Conservation (phyloP, 371 early-diverging fungal species). For the Gilbertella persicaria region DNA sequence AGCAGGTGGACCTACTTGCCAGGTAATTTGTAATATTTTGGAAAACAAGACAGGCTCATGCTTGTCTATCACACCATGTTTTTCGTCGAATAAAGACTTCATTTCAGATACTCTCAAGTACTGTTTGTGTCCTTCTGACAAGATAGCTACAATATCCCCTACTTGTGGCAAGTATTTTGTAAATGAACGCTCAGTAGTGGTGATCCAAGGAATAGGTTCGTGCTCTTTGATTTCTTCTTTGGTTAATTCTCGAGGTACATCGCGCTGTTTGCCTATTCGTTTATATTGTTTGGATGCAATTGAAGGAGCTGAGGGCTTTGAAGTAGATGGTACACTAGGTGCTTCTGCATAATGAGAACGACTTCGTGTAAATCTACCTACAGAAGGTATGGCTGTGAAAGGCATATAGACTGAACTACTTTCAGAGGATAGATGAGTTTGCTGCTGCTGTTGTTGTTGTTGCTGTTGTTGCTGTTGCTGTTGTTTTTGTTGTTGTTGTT, state of each 20-base stretch:
- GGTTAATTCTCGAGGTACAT: constrained; percentile 27
- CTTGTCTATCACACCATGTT: constrained; percentile 45
- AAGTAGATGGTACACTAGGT: neutral
- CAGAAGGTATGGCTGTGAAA: neutral
- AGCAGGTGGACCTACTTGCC: constrained; percentile 74
- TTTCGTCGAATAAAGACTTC: constrained; percentile 52
- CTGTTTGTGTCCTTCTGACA: constrained; percentile 66
- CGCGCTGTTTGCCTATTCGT: constrained; percentile 23
- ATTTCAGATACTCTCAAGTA: constrained; percentile 59
- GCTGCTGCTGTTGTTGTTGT: neutral
- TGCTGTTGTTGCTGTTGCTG: neutral
- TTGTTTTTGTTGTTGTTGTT: neutral
- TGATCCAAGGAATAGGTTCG: constrained; percentile 67
- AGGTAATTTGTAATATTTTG: constrained; percentile 56
- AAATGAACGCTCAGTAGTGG: constrained; percentile 50
- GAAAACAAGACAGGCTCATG: constrained; percentile 62
- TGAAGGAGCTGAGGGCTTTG: neutral
- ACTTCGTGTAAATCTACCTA: constrained; percentile 17
- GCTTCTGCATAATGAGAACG: neutral
- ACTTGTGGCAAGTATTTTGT: constrained; percentile 74
- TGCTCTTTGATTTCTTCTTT: constrained; percentile 36
- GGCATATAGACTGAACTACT: neutral
- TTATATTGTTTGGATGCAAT: constrained; percentile 5
- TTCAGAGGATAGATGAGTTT: neutral
- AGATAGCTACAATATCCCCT: constrained; percentile 63